Percentiles rank a stretch among this genome's conserved stretches.
phyloP scores from a whole-genome alignment of 768 basidiomycete species.

The Brasilioporus rufonigricans region DNA sequence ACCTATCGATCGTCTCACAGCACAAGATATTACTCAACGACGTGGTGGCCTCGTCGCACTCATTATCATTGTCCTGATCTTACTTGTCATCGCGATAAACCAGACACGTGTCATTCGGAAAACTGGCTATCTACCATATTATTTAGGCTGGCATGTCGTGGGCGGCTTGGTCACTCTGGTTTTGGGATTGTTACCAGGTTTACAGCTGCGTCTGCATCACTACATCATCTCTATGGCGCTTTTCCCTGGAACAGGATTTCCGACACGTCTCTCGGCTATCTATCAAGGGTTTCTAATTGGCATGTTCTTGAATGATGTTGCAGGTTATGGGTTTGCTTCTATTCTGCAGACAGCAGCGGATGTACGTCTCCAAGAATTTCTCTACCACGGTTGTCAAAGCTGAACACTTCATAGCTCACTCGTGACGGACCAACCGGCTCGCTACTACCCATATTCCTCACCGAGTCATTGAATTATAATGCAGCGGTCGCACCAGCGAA shows the following conservation, averaged over 20 bases:
- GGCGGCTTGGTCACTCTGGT: constrained; percentile 68
- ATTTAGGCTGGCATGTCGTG: constrained; percentile 67
- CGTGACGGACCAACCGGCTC: constrained; percentile 72
- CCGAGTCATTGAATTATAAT: constrained; percentile 70
- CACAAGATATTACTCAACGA: constrained; percentile 61
- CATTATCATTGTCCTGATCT: constrained; percentile 62
- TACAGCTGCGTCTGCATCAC: constrained; percentile 76
- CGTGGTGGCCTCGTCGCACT: constrained; percentile 68
- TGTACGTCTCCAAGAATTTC: constrained; percentile 41
- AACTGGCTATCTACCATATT: constrained; percentile 80
- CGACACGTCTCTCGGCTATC: constrained; percentile 74
- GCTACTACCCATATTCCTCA: constrained; percentile 66
- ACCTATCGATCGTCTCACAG: constrained; percentile 74
- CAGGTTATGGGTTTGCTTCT: constrained; percentile 76
- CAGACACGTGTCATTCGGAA: constrained; percentile 82
- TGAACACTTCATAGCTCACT: constrained; percentile 49
- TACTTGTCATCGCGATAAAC: constrained; percentile 61
- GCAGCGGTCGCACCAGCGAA: constrained; percentile 49
- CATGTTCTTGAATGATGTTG: constrained; percentile 76
- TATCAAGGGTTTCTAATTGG: constrained; percentile 83
- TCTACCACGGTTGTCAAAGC: background rate
- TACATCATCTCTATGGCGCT: constrained; percentile 76
- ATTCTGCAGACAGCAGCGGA: constrained; percentile 74
- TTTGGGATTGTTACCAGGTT: constrained; percentile 63
- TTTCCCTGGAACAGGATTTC: constrained; percentile 77